Evolutionary conservation across 495 filamentous ascomycete genomes (phyloP).

Genomic region (Podospora bellae-mahoneyi): DNA sequence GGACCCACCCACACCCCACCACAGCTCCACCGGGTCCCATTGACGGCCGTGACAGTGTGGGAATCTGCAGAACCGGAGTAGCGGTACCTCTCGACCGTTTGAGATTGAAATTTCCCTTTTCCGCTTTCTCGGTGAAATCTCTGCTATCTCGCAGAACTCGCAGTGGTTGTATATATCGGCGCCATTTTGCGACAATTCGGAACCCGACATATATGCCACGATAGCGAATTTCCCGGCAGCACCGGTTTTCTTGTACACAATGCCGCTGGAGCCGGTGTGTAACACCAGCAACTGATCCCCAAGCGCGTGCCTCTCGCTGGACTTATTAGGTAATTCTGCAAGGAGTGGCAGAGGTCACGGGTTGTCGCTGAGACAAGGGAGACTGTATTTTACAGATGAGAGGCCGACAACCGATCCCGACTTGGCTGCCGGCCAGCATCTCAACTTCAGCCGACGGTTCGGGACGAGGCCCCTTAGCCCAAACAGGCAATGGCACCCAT

Average conservation of each 20-base stretch:
- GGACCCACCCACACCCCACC: background rate
- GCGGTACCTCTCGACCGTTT: slow-evolving; percentile 8
- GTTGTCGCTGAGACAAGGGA: background rate
- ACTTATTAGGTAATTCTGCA: slow-evolving; percentile 20
- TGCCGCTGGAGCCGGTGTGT: slow-evolving; percentile 11
- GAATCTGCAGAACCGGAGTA: slow-evolving; percentile 7
- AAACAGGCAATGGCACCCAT: slow-evolving; percentile 17
- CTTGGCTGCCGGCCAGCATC: slow-evolving; percentile 7
- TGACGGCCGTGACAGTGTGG: slow-evolving; percentile 4
- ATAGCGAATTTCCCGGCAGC: slow-evolving; percentile 8
- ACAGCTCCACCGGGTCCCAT: background rate
- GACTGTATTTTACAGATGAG: background rate
- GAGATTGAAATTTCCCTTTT: background rate
- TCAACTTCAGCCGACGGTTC: slow-evolving; percentile 17
- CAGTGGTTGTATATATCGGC: background rate
- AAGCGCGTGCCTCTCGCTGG: background rate
- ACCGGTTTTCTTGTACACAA: background rate
- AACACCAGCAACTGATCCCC: background rate
- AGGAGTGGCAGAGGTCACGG: slow-evolving; percentile 12
- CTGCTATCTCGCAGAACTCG: background rate
- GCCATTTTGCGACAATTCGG: background rate
- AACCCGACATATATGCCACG: slow-evolving; percentile 6
- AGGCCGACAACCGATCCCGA: slow-evolving; percentile 19
- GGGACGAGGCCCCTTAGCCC: slow-evolving; percentile 22
- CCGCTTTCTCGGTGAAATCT: too few relatives aligned